phyloP scores from a whole-genome alignment of 371 early-diverging fungal species.

The Mucor saturninus region DNA sequence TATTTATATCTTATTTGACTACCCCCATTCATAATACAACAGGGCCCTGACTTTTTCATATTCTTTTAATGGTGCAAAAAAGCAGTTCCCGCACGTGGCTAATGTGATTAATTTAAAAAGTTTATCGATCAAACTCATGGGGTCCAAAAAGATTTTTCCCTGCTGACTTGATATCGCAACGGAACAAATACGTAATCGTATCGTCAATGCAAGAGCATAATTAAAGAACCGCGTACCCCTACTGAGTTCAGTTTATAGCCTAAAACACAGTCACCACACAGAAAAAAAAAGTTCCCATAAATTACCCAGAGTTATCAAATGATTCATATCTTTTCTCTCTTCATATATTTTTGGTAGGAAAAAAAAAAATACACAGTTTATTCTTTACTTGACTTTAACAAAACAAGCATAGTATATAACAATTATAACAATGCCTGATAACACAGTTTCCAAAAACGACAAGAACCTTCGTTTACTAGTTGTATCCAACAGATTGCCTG shows the following conservation, averaged over 20 bases:
- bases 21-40: no score
- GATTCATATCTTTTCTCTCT: background rate
- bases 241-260: conserved; percentile 3
- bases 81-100: no score
- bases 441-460: conserved; percentile 24
- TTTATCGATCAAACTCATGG: conserved; percentile 2
- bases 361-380: background rate
- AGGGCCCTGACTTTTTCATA: no score
- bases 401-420: background rate
- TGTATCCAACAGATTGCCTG: conserved; percentile 99
- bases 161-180: background rate
- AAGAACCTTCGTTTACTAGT: conserved; percentile 83
- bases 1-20: no score
- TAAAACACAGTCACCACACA: conserved; percentile 14
- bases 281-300: conserved; percentile 6
- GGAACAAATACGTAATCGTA: conserved; percentile 24
- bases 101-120: background rate
- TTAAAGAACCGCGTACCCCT: conserved; percentile 13
- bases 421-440: conserved; percentile 17
- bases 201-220: conserved; percentile 28
- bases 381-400: conserved; percentile 4
- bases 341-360: conserved; percentile 11
- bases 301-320: conserved; percentile 9
- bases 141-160: background rate
- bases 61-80: no score